Evolutionary conservation across 2,329 filamentous ascomycete genomes (phyloP), one percentile per base, ranked within the genome.

Genomic region (Paecilomyces variotii): DNA sequence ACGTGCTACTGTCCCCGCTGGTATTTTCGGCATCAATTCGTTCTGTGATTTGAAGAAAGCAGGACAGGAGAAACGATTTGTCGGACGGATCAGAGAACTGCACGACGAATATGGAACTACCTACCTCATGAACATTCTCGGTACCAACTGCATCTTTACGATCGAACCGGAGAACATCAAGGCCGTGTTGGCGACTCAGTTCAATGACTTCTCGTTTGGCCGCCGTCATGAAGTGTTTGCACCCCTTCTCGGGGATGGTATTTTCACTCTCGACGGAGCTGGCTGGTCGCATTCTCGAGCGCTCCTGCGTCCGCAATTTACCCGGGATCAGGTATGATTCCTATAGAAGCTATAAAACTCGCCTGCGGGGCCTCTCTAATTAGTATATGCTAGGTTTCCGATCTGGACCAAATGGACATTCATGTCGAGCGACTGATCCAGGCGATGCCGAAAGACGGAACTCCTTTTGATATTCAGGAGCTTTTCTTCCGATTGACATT

Each of bases 401-500:
- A 84, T 64, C 68, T 84, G 4, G 72, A 75, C 32, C 83, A 82
- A 1, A 86, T 88, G 56, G 86, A 89, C 64, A 72, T 69, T 2
- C 85, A 88, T 72, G 76, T 87, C 14, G 70, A 77, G 32, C 76
- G 80, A 27, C 74, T 90, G 58, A 76, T 89, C 27, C 74, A 78
- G n/a, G 78, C 80, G 25, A 78, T 90, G 7, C 84, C 85, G 0
- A 68, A 68, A 0, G 74, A 83, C 55, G 79, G 85, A 45, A 73
- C 77, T 0, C 79, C 78, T 0, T 78, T 88, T 12, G 83, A 89
- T 63, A 74, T 89, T 27, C 83, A 84, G 64, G 78, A 81, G 10
- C 71, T 87, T 10, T 86, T 88, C 66, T 87, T 87, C 65, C 79
- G 81, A 57, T 77, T 88, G 67, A 87, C 86, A 0, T 77, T 89